A percentile compares a stretch with the other conserved stretches of the same genome.
phyloP scores from a whole-genome alignment of 345 rosid species.

The Melaleuca quinquenervia region DNA sequence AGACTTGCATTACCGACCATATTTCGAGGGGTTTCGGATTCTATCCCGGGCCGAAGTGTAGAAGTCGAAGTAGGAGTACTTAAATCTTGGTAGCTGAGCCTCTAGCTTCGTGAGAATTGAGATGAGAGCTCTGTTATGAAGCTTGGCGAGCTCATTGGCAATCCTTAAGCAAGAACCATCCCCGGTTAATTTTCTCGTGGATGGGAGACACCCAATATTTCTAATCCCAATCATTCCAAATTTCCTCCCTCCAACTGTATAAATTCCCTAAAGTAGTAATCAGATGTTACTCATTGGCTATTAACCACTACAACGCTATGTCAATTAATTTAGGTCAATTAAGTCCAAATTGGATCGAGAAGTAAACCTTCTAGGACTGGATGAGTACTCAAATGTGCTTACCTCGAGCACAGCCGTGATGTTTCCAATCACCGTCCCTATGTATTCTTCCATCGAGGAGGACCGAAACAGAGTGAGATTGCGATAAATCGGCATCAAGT shows the following conservation, averaged over 20 bases:
- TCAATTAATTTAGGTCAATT: neutral
- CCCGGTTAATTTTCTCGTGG: neutral
- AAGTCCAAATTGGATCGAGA: neutral
- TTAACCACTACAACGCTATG: too few relatives aligned
- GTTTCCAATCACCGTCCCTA: conserved; percentile 6
- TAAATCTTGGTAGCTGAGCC: conserved; percentile 15
- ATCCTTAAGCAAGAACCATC: neutral
- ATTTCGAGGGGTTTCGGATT: conserved; percentile 1
- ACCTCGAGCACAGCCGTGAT: conserved; percentile 3
- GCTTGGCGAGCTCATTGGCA: neutral
- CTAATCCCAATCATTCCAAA: neutral
- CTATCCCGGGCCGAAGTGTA: neutral
- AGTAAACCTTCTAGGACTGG: neutral
- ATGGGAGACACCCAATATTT: neutral
- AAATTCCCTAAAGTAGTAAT: neutral
- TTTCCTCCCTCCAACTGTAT: neutral
- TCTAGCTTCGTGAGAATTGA: neutral
- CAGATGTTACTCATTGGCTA: too few relatives aligned
- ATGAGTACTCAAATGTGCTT: neutral
- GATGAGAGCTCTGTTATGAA: conserved; percentile 14
- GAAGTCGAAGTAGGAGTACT: conserved; percentile 12
- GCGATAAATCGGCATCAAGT: neutral
- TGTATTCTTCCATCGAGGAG: neutral
- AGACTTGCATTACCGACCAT: too few relatives aligned
- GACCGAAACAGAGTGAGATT: neutral